A percentile compares a stretch with the other conserved stretches of the same genome.
These are phyloP conservation scores for Dissophora ornata DNA, from an alignment of 192 early-diverging fungal species.

Conservation along the genomic window DNA sequence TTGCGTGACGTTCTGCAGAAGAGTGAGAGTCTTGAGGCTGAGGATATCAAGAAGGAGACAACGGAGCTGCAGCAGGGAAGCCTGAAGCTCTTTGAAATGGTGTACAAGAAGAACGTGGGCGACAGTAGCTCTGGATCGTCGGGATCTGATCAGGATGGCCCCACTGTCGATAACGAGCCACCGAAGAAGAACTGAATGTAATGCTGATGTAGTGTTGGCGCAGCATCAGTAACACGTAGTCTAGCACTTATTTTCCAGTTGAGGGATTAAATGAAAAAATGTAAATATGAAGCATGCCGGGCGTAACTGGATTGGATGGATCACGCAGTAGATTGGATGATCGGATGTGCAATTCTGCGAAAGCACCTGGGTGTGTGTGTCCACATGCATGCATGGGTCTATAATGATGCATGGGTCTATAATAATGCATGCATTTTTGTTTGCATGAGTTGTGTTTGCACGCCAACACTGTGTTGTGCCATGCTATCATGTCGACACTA, in stretches of 20 bases:
- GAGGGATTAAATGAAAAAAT: background rate
- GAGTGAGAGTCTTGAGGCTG: conserved; percentile 76
- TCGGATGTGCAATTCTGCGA: too few species aligned
- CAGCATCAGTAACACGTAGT: too few species aligned
- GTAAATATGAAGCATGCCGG: too few species aligned
- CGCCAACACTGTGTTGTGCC: too few species aligned
- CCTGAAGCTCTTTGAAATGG: conserved; percentile 98
- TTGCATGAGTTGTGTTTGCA: too few species aligned
- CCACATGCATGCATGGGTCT: too few species aligned
- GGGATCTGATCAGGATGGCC: conserved; percentile 29
- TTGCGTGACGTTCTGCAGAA: conserved; percentile 83
- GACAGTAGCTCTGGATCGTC: conserved; percentile 12
- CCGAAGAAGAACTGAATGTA: conserved; percentile 43
- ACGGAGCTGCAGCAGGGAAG: conserved; percentile 88
- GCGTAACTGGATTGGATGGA: too few species aligned
- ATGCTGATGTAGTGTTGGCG: background rate
- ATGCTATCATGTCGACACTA: too few species aligned
- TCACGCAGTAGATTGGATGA: too few species aligned
- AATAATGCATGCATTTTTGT: too few species aligned
- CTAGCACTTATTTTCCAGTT: background rate
- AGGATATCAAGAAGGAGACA: conserved; percentile 90
- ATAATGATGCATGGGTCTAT: too few species aligned
- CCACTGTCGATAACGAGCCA: conserved; percentile 48
- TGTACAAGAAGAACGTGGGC: conserved; percentile 82
- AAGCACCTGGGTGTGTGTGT: too few species aligned